phyloP scores from a whole-genome alignment of 179 eudicot species.

The Silene vulgaris region DNA sequence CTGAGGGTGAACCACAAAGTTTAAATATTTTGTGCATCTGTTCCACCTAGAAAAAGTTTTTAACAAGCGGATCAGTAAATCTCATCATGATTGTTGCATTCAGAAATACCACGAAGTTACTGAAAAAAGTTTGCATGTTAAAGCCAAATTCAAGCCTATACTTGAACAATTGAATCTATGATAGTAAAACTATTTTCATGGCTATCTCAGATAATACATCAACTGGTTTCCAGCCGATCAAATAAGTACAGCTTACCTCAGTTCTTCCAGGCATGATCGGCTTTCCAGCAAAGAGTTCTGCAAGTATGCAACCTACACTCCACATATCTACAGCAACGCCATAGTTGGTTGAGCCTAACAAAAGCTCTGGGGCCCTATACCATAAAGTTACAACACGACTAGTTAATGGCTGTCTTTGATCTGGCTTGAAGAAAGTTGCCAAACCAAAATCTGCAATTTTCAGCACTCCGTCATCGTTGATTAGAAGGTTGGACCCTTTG shows the following conservation, averaged over 20 bases:
- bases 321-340: conserved; percentile 54
- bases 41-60: conserved; percentile 31
- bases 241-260: conserved; percentile 34
- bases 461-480: conserved; percentile 44
- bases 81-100: not conserved
- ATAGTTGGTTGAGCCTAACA: conserved; percentile 50
- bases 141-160: no score
- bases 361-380: conserved; percentile 57
- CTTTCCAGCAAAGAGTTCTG: conserved; percentile 51
- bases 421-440: conserved; percentile 42
- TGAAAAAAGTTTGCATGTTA: no score
- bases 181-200: not conserved
- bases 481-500: conserved; percentile 48
- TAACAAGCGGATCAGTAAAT: not conserved
- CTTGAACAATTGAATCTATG: no score
- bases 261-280: conserved; percentile 62
- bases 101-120: not conserved
- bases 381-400: conserved; percentile 55
- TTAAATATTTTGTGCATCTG: conserved; percentile 54
- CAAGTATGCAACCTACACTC: conserved; percentile 55
- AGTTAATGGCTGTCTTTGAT: conserved; percentile 38
- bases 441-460: conserved; percentile 55
- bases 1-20: conserved; percentile 52
- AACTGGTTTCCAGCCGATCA: not conserved
- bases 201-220: not conserved